A percentile compares a stretch with the other conserved stretches of the same genome.
Conservation (phyloP, 768 basidiomycete species). For the Rhizopogon vinicolor region DNA sequence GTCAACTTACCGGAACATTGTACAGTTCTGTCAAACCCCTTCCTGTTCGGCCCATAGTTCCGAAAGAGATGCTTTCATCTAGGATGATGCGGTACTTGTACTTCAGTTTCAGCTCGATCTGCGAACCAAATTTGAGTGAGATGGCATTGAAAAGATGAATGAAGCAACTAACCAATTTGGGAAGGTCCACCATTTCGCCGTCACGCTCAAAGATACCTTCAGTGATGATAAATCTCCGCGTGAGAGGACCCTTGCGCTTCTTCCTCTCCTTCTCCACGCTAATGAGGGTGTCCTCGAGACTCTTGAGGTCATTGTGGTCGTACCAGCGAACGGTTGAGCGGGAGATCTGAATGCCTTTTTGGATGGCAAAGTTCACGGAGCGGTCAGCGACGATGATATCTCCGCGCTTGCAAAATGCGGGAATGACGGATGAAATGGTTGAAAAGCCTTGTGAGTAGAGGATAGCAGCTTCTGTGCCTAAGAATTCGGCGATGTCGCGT, state of each 20-base stretch:
- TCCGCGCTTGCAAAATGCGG: constrained; percentile 95
- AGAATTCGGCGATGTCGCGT: constrained; percentile 83
- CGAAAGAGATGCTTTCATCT: constrained; percentile 93
- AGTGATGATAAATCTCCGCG: constrained; percentile 91
- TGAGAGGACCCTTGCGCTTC: constrained; percentile 77
- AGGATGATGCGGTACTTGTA: constrained; percentile 95
- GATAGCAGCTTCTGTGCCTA: constrained; percentile 86
- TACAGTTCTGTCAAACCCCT: constrained; percentile 94
- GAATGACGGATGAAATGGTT: constrained; percentile 89
- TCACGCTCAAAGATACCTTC: constrained; percentile 97
- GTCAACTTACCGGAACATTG: constrained; percentile 73
- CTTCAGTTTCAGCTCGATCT: constrained; percentile 94
- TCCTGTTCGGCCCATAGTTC: constrained; percentile 87
- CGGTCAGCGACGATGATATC: constrained; percentile 98
- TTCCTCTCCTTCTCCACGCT: constrained; percentile 83
- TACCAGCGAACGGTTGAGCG: constrained; percentile 92
- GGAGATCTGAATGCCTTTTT: constrained; percentile 93
- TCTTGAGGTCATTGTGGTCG: constrained; percentile 92
- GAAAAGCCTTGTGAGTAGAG: constrained; percentile 94
- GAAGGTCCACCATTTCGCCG: constrained; percentile 87
- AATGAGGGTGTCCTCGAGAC: constrained; percentile 84
- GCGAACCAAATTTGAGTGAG: constrained; percentile 1
- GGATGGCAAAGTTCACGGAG: constrained; percentile 93
- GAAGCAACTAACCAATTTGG: constrained; percentile 68
- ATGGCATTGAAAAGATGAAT: not conserved